These are phyloP conservation scores for Blastomyces silverae DNA, from an alignment of 2,329 filamentous ascomycete genomes.

Conservation along the genomic window DNA sequence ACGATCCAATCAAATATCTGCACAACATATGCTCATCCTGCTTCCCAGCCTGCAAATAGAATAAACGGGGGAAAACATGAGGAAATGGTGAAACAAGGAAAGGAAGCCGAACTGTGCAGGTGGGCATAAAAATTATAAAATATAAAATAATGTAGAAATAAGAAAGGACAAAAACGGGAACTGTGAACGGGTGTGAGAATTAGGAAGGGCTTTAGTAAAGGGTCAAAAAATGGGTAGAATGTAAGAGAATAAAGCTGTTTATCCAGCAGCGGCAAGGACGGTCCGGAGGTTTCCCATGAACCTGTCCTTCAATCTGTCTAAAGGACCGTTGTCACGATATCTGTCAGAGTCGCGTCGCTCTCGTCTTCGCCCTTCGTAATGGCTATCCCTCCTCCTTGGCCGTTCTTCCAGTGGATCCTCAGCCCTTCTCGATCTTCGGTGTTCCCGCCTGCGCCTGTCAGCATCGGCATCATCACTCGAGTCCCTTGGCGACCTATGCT, in stretches of 20 bases:
- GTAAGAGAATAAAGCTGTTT: neutral
- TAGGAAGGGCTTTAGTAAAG: neutral
- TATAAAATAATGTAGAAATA: neutral
- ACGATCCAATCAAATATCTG: neutral
- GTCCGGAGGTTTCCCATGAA: slow-evolving; percentile 18
- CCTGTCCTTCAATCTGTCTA: slow-evolving; percentile 16
- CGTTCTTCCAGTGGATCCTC: slow-evolving; percentile 9
- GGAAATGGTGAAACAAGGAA: neutral
- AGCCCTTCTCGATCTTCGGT: slow-evolving; percentile 15
- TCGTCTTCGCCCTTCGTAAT: slow-evolving; percentile 14
- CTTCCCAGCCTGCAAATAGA: neutral
- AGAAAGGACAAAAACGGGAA: neutral
- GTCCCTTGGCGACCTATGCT: slow-evolving; percentile 15
- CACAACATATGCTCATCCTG: slow-evolving; percentile 2
- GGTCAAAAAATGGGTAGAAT: neutral
- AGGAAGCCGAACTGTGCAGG: neutral
- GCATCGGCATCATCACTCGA: neutral
- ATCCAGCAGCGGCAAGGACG: slow-evolving; percentile 17
- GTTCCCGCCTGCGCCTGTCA: slow-evolving; percentile 13
- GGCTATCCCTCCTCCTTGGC: slow-evolving; percentile 17
- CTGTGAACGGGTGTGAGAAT: neutral
- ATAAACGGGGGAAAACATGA: too few species aligned
- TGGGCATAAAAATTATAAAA: neutral
- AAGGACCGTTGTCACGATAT: slow-evolving; percentile 14
- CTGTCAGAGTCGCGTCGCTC: slow-evolving; percentile 13